Base-by-base conservation (phyloP, 2,329 filamentous ascomycete species). In the Corynespora cassiicola region DNA sequence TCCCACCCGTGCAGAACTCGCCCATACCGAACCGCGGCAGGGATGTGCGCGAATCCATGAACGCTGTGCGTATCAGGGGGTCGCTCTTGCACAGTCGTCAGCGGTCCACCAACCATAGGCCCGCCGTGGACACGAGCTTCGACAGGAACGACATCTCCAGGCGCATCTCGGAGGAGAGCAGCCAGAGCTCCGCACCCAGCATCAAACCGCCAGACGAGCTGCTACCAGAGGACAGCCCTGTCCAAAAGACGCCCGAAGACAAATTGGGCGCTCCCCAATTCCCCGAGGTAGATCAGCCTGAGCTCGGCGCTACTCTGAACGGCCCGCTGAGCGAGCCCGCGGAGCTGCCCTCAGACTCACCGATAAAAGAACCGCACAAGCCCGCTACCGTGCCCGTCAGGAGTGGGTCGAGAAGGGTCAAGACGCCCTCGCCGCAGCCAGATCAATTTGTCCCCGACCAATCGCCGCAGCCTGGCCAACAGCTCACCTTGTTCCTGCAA, bases 401-500 rank as follows among this genome's bases (percentile, higher is more conserved):
- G 18, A 50, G 53, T 34, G 53, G 50, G 16, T 68, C 67, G 9
- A 56, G 61, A 11, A 57, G 60, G 33, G 47, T 52, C 4, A 70
- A 69, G 39, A 58, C 68, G 4, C 61, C 65, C 4, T 66, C 73
- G 3, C 72, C 74, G 9, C 71, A 72, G 14, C 58, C 60, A 6
- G 61, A 64, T 9, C 70, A 72, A 38, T 76, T 73, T 38, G 59
- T 74, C n/a, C 69, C 73, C 3, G 74, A 76, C 21, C 68, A 73
- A 19, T 87, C 87, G 0, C 90, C 89, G 7, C 85, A 87, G 22
- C 76, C 84, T 6, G 86, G 85, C 7, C 96, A 96, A 63, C 90
- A 96, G 54, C 77, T 99, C 33, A 97, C 92, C 0, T 74, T 99
- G 24, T 99, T 97, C 66, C 70, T 97, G 45, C 92, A 97, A 69